Evolutionary conservation across 768 basidiomycete species (phyloP), one percentile per base, ranked within the genome.

Genomic region (Tubosaeta sp.): DNA sequence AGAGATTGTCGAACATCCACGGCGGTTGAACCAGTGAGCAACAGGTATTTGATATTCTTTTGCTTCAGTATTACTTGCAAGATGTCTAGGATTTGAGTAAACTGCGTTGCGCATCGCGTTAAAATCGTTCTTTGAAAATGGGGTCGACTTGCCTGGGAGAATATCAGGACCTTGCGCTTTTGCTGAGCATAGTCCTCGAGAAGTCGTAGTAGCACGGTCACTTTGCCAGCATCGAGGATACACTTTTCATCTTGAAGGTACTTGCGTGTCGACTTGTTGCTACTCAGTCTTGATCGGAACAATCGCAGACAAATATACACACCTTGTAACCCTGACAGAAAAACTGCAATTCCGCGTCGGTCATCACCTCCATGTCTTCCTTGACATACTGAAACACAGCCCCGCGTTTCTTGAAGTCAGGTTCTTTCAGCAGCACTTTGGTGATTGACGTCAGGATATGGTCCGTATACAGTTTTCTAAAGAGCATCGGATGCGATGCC

Each of bases 281-380:
- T 1, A 11, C 47, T 70, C 39, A 61, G 54, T 16, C 32, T 2
- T 13, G 35, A 34, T 11, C 31, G 7, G 4, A 9, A 29, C n/a
- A 17, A 35, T 35, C 7, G 16, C 27, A 22, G 17, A 49, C 9
- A 1, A 31, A 46, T 4, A 48, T 32, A 38, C 51, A 32, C 16
- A 93, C 93, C 80, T 90, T 92, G 73, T 95, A 95, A 11, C 83
- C 82, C 45, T 80, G 78, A 62, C 88, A 89, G 65, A 95, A 95
- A 38, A 81, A 71, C 62, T 97, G 92, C 33, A 99, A 75, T 71
- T 98, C 97, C 8, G 93, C 87, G 70, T 99, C 97, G 41, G 93
- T 95, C 95, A 98, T 98, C 17, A 97, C 87, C 60, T 89, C 83
- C 89, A 99, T 92, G 69, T 99, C 97, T 68, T 99, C 97, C 65